phyloP scores from a whole-genome alignment of 1,284 basidiomycete species.

The Boletellus deceptivus region DNA sequence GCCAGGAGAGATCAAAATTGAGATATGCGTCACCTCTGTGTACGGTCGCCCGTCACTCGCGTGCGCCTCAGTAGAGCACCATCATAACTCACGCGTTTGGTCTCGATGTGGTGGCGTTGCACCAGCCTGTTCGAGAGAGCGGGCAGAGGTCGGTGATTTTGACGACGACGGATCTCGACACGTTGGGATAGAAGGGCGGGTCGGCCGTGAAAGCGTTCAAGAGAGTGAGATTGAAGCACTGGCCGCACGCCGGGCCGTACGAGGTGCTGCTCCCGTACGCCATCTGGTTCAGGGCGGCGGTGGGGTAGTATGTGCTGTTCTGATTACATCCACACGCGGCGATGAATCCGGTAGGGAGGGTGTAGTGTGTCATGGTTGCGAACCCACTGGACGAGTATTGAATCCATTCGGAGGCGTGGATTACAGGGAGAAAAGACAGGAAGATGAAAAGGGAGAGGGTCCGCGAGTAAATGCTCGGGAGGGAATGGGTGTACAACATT shows the following conservation, averaged over 20 bases:
- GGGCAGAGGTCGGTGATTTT: conserved; percentile 78
- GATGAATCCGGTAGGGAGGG: conserved; percentile 55
- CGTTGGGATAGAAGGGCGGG: conserved; percentile 67
- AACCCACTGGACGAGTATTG: conserved; percentile 52
- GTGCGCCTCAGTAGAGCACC: neutral
- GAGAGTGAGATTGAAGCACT: conserved; percentile 74
- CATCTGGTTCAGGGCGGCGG: conserved; percentile 72
- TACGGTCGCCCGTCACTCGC: conserved; percentile 1
- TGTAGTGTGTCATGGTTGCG: conserved; percentile 65
- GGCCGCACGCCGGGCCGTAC: conserved; percentile 73
- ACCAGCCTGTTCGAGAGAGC: conserved; percentile 58
- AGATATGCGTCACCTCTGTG: conserved; percentile 60
- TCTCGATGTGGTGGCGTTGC: conserved; percentile 56
- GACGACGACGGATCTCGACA: conserved; percentile 61
- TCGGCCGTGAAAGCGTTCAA: conserved; percentile 61
- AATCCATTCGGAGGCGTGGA: conserved; percentile 48
- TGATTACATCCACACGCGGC: conserved; percentile 65
- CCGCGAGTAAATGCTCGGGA: conserved; percentile 9
- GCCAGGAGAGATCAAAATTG: conserved; percentile 77
- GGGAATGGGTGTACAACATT: conserved; percentile 6
- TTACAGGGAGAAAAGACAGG: conserved; percentile 25
- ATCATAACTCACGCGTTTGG: conserved; percentile 55
- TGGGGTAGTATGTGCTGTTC: conserved; percentile 69
- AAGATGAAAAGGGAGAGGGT: conserved; percentile 23
- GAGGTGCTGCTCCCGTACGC: conserved; percentile 71